Conservation (phyloP, 306 rosid genomes). For the Glycine tomentella region DNA sequence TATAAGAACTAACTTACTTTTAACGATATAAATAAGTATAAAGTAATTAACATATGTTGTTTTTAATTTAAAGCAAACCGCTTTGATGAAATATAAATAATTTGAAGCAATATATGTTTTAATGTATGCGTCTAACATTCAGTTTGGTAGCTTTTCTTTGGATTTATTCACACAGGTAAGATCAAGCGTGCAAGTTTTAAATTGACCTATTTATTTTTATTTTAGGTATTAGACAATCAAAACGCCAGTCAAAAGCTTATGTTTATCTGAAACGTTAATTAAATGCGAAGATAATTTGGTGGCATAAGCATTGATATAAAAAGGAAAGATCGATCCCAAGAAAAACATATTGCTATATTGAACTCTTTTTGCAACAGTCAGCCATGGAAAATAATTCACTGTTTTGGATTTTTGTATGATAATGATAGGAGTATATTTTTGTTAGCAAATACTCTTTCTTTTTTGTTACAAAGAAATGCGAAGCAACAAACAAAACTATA, state of each 20-base stretch:
- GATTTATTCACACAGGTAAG: neutral
- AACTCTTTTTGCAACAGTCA: too few species aligned
- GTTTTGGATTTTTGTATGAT: neutral
- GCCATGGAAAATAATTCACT: neutral
- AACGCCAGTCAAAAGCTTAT: neutral
- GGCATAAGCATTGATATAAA: neutral
- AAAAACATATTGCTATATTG: too few species aligned
- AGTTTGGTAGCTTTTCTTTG: neutral
- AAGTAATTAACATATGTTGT: neutral
- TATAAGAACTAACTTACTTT: neutral
- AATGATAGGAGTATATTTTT: neutral
- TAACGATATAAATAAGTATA: neutral
- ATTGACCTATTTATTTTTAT: slow-evolving; percentile 15
- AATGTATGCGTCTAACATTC: neutral
- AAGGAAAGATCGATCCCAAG: neutral
- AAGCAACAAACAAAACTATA: neutral
- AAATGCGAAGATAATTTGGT: neutral
- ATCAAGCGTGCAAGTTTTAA: slow-evolving; percentile 30
- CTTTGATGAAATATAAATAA: too few species aligned
- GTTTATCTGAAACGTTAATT: neutral
- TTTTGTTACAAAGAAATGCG: too few species aligned
- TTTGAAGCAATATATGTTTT: too few species aligned
- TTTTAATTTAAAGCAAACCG: too few species aligned
- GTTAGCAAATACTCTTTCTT: neutral
- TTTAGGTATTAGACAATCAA: neutral